Evolutionary conservation across 495 filamentous ascomycete species (phyloP).

Genomic region (Aspergillus diversus): DNA sequence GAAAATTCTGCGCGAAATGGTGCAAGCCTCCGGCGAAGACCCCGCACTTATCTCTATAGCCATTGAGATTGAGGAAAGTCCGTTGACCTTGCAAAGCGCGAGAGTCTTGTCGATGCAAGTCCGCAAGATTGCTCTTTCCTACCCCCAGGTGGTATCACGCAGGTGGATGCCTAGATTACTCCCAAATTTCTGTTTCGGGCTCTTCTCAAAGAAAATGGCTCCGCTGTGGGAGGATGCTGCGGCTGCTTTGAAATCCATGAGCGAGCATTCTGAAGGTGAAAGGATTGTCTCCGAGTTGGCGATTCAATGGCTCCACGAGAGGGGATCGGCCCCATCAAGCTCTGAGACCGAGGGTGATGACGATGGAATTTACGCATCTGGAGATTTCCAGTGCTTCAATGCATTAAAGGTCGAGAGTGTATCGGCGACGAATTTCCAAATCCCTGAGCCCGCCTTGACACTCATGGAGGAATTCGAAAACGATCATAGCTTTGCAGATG

Average conservation of each 20-base stretch:
- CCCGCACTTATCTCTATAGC: slow-evolving; percentile 51
- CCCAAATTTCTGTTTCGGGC: slow-evolving; percentile 83
- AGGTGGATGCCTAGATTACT: slow-evolving; percentile 72
- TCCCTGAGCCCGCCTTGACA: slow-evolving; percentile 24
- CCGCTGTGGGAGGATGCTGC: slow-evolving; percentile 85
- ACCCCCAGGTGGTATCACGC: slow-evolving; percentile 53
- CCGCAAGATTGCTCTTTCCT: slow-evolving; percentile 71
- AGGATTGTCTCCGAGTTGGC: slow-evolving; percentile 71
- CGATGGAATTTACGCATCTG: slow-evolving; percentile 34
- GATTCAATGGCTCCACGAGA: slow-evolving; percentile 76
- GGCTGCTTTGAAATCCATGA: slow-evolving; percentile 72
- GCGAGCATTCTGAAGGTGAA: slow-evolving; percentile 70
- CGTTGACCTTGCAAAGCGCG: slow-evolving; percentile 71
- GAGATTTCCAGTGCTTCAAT: slow-evolving; percentile 83
- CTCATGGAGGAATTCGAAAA: slow-evolving; percentile 40
- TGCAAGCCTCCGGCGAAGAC: slow-evolving; percentile 40
- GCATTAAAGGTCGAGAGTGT: slow-evolving; percentile 58
- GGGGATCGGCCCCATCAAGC: slow-evolving; percentile 42
- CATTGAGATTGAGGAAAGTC: slow-evolving; percentile 75
- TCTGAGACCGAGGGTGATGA: slow-evolving; percentile 32
- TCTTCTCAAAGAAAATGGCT: slow-evolving; percentile 80
- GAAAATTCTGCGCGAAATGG: slow-evolving; percentile 57
- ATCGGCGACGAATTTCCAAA: slow-evolving; percentile 37
- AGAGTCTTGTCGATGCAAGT: slow-evolving; percentile 81
- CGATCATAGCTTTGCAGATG: slow-evolving; percentile 35